A percentile compares a stretch with the other conserved stretches of the same genome.
These are phyloP conservation scores for Chlorophyllum brunneum DNA, from an alignment of 768 basidiomycete genomes.

Conservation along the genomic window DNA sequence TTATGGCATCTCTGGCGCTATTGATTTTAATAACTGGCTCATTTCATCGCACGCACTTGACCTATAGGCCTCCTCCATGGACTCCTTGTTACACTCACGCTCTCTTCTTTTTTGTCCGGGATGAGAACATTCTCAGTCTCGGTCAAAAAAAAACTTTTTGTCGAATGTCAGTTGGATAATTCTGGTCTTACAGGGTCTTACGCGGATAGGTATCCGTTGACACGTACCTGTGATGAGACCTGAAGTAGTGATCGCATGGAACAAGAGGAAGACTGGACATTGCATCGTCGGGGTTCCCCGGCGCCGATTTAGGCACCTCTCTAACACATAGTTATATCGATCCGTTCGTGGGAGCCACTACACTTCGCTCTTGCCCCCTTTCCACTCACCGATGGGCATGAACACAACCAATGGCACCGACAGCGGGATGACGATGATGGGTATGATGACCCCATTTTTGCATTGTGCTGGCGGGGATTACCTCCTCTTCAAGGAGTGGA, in stretches of 20 bases:
- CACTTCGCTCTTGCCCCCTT: not conserved
- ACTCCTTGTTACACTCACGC: not conserved
- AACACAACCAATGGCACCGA: constrained; percentile 7
- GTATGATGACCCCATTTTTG: constrained; percentile 62
- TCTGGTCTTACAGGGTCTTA: not conserved
- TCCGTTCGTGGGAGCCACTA: constrained; percentile 6
- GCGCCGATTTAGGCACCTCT: not conserved
- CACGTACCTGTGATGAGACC: too few species aligned
- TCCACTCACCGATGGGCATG: not conserved
- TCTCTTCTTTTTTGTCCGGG: too few species aligned
- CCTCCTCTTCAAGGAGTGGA: constrained; percentile 66
- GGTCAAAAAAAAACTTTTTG: not conserved
- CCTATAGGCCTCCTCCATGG: too few species aligned
- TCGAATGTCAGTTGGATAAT: not conserved
- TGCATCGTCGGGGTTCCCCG: not conserved
- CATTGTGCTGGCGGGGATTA: constrained; percentile 66
- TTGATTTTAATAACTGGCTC: too few species aligned
- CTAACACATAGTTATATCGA: not conserved
- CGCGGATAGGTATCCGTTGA: too few species aligned
- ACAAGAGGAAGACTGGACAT: too few species aligned
- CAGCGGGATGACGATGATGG: constrained; percentile 16
- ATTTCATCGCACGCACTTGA: too few species aligned
- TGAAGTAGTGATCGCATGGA: too few species aligned
- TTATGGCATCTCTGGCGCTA: too few species aligned
- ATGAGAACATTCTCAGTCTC: too few species aligned